Evolutionary conservation across 1,139 yeast species (phyloP), one percentile per base, ranked within the genome.

Genomic region (Kodamaea arcana): DNA sequence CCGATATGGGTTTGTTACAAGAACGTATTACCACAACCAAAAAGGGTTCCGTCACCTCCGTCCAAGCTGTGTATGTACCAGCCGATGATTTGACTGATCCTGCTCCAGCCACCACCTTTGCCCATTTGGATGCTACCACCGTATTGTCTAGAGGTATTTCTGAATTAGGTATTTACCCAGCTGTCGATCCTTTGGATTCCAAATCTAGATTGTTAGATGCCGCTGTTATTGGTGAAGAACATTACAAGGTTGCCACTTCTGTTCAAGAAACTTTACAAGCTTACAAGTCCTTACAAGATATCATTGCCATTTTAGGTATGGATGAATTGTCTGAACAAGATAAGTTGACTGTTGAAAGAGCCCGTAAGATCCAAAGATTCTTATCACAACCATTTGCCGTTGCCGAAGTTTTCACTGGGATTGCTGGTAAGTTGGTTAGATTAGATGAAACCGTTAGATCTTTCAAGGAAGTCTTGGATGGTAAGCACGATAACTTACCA

Each of bases 81-180:
- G 98, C 98, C 54, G 98, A 92, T 85, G 98, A 92, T 80, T 87
- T 92, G 81, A 92, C 98, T 52, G 98, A 92, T 80, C 98, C 98
- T 72, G 98, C 98, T 62, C 98, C 98, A 65, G 98, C 98, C 58
- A 92, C 98, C 67, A 92, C 98, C 57, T 92, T 92, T 72, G 98
- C 98, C 62, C 98, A 92, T 72, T 88, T 92, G 83, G 98, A 92
- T 71, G 98, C 98, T 64, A 92, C 97, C 69, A 92, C 98, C 63
- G 98, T 92, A 72, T 85, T 92, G 80, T 88, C 97, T 60, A 90
- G 98, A 82, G 90, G 97, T 80, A 92, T 92, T 69, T 90, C 98
- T 49, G 98, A 92, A 79, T 81, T 92, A 74, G 98, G 98, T 88
- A 92, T 92, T 70, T 92, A 92, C 88, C 98, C 98, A 67, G 98